A percentile compares a stretch with the other conserved stretches of the same genome.
phyloP scores from a whole-genome alignment of 2,329 filamentous ascomycete species.

The Leptodontidium sp. region DNA sequence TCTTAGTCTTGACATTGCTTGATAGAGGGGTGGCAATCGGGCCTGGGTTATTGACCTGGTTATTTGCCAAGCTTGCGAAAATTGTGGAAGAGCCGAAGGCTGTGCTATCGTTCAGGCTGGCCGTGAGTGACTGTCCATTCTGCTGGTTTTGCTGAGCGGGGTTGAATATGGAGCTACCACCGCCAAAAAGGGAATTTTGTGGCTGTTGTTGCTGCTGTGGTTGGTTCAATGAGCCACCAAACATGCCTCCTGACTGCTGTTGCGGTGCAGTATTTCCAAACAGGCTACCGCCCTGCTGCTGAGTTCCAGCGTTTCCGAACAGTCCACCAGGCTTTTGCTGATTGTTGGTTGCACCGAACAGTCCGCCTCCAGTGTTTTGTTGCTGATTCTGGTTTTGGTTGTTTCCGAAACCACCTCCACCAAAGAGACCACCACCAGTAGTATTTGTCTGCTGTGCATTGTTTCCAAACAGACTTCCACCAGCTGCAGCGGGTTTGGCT shows the following conservation, averaged over 20 bases:
- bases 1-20: constrained; percentile 70
- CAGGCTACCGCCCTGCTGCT: constrained; percentile 57
- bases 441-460: constrained; percentile 48
- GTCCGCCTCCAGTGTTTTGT: constrained; percentile 51
- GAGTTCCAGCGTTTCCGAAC: constrained; percentile 54
- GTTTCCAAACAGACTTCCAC: constrained; percentile 50
- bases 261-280: constrained; percentile 56
- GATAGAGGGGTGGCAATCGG: constrained; percentile 84
- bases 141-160: constrained; percentile 62
- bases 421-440: constrained; percentile 50
- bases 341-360: constrained; percentile 62
- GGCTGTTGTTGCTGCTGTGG: constrained; percentile 50
- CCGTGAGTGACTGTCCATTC: constrained; percentile 70
- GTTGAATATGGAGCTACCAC: constrained; percentile 67
- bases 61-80: constrained; percentile 76
- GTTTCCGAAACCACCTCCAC: constrained; percentile 47
- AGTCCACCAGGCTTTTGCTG: constrained; percentile 61
- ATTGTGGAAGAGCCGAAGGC: constrained; percentile 91
- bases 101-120: constrained; percentile 82
- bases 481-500: constrained; percentile 44
- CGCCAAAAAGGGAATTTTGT: constrained; percentile 69
- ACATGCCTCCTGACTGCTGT: constrained; percentile 43
- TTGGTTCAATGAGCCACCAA: constrained; percentile 40
- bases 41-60: constrained; percentile 75
- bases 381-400: constrained; percentile 50